These are phyloP conservation scores for Boletus semigastroideus DNA, from an alignment of 1,284 basidiomycete genomes.

Conservation along the genomic window DNA sequence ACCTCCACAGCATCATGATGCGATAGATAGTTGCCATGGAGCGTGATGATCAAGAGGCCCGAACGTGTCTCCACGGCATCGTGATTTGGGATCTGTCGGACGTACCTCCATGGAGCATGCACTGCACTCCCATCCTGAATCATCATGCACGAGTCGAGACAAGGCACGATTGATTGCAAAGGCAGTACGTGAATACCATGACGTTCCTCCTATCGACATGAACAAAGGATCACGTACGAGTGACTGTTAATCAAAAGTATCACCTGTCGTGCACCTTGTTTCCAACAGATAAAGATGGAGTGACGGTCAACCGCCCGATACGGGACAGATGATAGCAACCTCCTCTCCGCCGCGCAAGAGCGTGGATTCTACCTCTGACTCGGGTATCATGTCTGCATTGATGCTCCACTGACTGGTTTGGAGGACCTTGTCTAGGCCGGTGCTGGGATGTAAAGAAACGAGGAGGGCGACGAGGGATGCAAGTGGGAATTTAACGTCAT, in stretches of 20 bases:
- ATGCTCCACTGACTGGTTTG: constrained; percentile 72
- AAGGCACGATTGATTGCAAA: too few species aligned
- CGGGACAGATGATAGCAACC: constrained; percentile 78
- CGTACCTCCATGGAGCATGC: too few species aligned
- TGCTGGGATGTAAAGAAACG: constrained; percentile 49
- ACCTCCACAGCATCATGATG: too few species aligned
- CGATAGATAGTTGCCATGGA: too few species aligned
- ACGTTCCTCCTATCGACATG: background rate
- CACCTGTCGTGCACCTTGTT: background rate
- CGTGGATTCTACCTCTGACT: constrained; percentile 40
- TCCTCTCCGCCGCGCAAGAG: constrained; percentile 70
- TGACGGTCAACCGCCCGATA: constrained; percentile 63
- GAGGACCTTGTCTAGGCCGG: constrained; percentile 52
- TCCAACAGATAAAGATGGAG: constrained; percentile 2
- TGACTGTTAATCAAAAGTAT: background rate
- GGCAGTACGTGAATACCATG: too few species aligned
- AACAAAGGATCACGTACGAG: background rate
- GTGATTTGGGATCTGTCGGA: too few species aligned
- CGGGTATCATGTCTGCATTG: constrained; percentile 76
- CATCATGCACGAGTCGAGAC: too few species aligned
- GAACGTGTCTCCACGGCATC: too few species aligned
- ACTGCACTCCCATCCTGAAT: too few species aligned
- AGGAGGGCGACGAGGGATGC: constrained; percentile 52
- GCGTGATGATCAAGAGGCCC: too few species aligned
- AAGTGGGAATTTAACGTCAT: constrained; percentile 47